Percentiles rank a stretch among this genome's conserved stretches.
Conservation (phyloP, 805 yeast genomes). For the Monosporozyma unispora region DNA sequence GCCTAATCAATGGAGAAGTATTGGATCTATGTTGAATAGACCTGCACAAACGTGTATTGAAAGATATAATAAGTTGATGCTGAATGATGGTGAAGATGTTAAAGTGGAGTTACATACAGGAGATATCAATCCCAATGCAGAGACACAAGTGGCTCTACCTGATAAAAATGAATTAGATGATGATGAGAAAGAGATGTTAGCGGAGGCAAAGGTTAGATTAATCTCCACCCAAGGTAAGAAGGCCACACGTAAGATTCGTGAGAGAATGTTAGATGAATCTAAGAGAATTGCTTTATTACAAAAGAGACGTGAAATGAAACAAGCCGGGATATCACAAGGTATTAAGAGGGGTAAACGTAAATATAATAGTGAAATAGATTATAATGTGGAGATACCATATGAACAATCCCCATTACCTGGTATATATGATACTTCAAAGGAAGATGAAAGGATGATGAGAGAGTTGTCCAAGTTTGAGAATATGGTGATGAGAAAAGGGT, state of each 20-base stretch:
- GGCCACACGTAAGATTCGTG: slow-evolving; percentile 84
- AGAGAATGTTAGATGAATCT: slow-evolving; percentile 71
- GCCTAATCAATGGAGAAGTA: slow-evolving; percentile 93
- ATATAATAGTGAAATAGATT: slow-evolving; percentile 59
- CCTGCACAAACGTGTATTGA: slow-evolving; percentile 84
- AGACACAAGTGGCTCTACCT: slow-evolving; percentile 71
- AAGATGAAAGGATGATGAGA: slow-evolving; percentile 34
- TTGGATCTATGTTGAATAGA: slow-evolving; percentile 71
- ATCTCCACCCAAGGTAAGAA: slow-evolving; percentile 92
- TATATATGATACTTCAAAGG: slow-evolving; percentile 57
- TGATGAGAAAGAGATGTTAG: slow-evolving; percentile 82
- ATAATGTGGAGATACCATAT: slow-evolving; percentile 74
- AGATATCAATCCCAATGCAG: slow-evolving; percentile 62
- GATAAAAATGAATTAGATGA: slow-evolving; percentile 75
- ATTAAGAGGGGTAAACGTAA: slow-evolving; percentile 44
- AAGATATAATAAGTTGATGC: slow-evolving; percentile 54
- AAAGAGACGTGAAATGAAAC: slow-evolving; percentile 70
- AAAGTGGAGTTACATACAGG: slow-evolving; percentile 31
- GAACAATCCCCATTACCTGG: slow-evolving; percentile 65
- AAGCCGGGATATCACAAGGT: slow-evolving; percentile 56
- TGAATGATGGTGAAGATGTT: slow-evolving; percentile 5
- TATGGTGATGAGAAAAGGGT: slow-evolving; percentile 25
- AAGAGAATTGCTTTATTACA: slow-evolving; percentile 67
- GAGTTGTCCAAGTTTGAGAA: slow-evolving; percentile 38
- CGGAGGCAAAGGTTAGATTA: slow-evolving; percentile 89